phyloP scores from a whole-genome alignment of 352 stramenopile species.

The Globisporangium viniferum region DNA sequence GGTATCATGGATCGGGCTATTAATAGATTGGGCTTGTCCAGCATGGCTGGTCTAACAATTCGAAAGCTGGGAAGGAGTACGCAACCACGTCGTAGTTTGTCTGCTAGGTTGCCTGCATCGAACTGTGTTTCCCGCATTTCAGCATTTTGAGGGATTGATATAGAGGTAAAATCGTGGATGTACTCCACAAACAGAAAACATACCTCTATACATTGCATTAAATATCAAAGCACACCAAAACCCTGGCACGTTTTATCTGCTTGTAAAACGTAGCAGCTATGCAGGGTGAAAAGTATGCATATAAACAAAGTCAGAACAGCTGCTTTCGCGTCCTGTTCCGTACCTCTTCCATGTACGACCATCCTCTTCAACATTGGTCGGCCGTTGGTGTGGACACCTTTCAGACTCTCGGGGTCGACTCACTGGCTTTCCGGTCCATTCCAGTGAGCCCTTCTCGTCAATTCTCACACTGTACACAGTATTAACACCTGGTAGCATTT shows the following conservation, averaged over 20 bases:
- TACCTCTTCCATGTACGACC: background rate
- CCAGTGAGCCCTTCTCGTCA: background rate
- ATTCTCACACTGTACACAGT: background rate
- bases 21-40: too few species aligned
- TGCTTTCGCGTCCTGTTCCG: background rate
- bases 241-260: background rate
- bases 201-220: too few species aligned
- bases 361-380: background rate
- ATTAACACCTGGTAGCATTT: background rate
- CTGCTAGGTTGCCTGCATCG: too few species aligned
- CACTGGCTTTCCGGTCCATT: background rate
- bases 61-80: too few species aligned
- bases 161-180: too few species aligned
- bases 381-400: background rate
- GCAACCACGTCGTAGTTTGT: too few species aligned
- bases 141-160: too few species aligned
- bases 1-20: too few species aligned
- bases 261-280: background rate
- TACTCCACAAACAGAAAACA: too few species aligned
- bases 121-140: too few species aligned
- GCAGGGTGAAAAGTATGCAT: background rate
- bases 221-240: too few species aligned
- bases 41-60: too few species aligned
- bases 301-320: background rate
- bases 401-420: background rate